Percentiles rank a stretch among this genome's conserved stretches.
phyloP scores from a whole-genome alignment of 2,329 filamentous ascomycete genomes.

The Aspergillus viridinutans region DNA sequence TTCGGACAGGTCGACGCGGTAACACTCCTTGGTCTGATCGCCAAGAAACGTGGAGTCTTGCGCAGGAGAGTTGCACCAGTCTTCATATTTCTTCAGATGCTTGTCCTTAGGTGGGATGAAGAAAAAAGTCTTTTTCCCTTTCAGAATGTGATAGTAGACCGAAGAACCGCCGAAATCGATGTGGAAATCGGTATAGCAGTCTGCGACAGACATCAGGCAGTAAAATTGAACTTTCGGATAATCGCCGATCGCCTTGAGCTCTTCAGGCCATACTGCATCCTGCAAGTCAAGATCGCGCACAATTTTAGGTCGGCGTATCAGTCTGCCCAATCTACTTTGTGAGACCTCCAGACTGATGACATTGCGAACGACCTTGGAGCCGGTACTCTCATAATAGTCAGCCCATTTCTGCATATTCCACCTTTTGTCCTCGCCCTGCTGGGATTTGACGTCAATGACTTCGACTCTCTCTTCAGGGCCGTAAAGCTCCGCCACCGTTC shows the following conservation, averaged over 20 bases:
- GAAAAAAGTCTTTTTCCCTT: constrained; percentile 66
- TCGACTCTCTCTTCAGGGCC: constrained; percentile 60
- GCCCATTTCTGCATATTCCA: constrained; percentile 65
- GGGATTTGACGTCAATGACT: constrained; percentile 67
- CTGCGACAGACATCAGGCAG: constrained; percentile 66
- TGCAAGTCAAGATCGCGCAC: constrained; percentile 59
- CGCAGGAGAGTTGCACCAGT: constrained; percentile 64
- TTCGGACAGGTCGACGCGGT: constrained; percentile 60
- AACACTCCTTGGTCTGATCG: constrained; percentile 62
- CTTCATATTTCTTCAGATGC: constrained; percentile 66
- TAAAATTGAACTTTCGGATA: constrained; percentile 65
- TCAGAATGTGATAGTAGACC: constrained; percentile 66
- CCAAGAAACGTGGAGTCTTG: constrained; percentile 64
- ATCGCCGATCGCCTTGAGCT: constrained; percentile 51
- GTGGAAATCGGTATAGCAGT: constrained; percentile 69
- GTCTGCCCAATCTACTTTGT: constrained; percentile 56
- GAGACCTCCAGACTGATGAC: constrained; percentile 68
- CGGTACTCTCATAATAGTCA: constrained; percentile 61
- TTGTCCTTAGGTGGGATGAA: constrained; percentile 67
- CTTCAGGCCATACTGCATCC: constrained; percentile 49
- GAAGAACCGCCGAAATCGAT: constrained; percentile 69
- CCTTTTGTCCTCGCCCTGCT: constrained; percentile 60
- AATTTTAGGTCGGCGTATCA: constrained; percentile 60
- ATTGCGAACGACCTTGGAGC: constrained; percentile 60
- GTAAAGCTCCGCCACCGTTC: constrained; percentile 60